Conservation (phyloP, 345 rosid genomes). For the Aurinia saxatilis region DNA sequence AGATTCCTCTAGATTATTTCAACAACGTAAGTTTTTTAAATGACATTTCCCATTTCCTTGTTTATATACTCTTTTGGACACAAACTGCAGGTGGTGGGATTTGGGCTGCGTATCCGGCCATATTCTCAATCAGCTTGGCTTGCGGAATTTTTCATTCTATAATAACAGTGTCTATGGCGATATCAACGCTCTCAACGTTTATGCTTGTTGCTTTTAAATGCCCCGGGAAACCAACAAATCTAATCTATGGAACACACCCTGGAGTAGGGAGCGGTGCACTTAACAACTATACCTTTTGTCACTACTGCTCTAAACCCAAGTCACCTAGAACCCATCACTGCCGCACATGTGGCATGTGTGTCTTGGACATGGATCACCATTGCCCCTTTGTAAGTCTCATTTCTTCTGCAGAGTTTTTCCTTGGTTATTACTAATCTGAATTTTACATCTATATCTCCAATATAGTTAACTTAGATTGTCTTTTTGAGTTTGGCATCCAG, state of each 20-base stretch:
- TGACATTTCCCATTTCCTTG: not conserved
- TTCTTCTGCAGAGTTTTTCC: not conserved
- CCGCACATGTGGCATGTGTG: conserved; percentile 80
- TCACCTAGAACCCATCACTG: conserved; percentile 92
- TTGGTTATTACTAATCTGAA: not conserved
- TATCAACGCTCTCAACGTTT: conserved; percentile 55
- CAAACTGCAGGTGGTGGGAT: conserved; percentile 71
- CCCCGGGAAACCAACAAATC: conserved; percentile 56
- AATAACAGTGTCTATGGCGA: conserved; percentile 36
- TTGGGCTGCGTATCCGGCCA: conserved; percentile 73
- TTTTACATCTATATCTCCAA: not conserved
- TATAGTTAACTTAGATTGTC: not conserved
- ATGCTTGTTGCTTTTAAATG: conserved; percentile 61
- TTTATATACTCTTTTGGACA: conserved; percentile 12
- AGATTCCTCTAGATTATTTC: conserved; percentile 23
- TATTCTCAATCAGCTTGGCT: conserved; percentile 58
- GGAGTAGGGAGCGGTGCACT: conserved; percentile 67
- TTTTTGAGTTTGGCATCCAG: not conserved
- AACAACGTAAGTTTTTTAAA: not conserved
- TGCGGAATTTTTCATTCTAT: conserved; percentile 48
- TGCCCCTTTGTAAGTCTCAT: conserved; percentile 84
- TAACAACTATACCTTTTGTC: conserved; percentile 72
- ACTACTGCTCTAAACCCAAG: conserved; percentile 68
- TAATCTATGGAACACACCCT: conserved; percentile 80
- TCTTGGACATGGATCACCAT: conserved; percentile 97